phyloP scores from a whole-genome alignment of 2,329 filamentous ascomycete species.

The Tolypocladium tropicale region DNA sequence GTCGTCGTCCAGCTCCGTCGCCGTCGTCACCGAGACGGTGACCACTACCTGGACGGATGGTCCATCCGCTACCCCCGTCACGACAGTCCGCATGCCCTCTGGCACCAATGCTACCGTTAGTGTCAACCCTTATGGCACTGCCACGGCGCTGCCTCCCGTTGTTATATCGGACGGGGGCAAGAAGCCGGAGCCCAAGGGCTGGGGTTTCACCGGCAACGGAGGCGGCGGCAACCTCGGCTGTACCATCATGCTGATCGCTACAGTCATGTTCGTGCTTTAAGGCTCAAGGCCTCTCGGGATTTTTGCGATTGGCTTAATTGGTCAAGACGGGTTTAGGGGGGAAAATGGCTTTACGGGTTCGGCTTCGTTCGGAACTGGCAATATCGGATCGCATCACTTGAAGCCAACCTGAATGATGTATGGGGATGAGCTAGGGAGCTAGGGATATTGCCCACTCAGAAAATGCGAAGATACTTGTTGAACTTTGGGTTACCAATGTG shows the following conservation, averaged over 20 bases:
- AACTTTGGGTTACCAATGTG: background rate
- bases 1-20: background rate
- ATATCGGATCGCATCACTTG: background rate
- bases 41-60: slow-evolving; percentile 21
- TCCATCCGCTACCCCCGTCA: slow-evolving; percentile 16
- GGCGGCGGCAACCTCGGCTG: slow-evolving; percentile 22
- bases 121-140: slow-evolving; percentile 14
- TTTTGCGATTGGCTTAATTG: background rate
- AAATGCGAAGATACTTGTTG: background rate
- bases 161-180: slow-evolving; percentile 22
- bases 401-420: background rate
- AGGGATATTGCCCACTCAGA: background rate
- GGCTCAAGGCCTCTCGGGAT: background rate
- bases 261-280: slow-evolving; percentile 22
- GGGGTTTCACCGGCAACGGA: slow-evolving; percentile 14
- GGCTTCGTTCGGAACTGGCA: background rate
- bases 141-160: slow-evolving; percentile 12
- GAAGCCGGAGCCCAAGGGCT: slow-evolving; percentile 19
- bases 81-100: slow-evolving; percentile 19
- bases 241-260: slow-evolving; percentile 24
- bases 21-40: slow-evolving; percentile 17
- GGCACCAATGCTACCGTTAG: slow-evolving; percentile 18
- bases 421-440: background rate
- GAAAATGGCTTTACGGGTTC: background rate
- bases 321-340: background rate